Evolutionary conservation across 2,329 filamentous ascomycete genomes (phyloP), one percentile per base, ranked within the genome.

Genomic region (Aspergillus ochraceus): DNA sequence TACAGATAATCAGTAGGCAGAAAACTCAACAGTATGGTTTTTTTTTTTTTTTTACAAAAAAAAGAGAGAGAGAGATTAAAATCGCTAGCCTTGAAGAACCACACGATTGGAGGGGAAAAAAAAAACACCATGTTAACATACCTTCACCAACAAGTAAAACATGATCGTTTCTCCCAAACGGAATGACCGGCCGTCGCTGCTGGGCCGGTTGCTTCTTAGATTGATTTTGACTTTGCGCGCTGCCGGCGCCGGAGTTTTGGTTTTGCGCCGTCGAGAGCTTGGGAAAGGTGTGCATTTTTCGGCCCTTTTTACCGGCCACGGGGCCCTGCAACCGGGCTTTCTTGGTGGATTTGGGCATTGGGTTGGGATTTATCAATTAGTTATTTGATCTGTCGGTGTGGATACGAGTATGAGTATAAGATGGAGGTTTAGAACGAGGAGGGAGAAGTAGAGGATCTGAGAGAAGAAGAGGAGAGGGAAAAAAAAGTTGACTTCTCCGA

Each of bases 141-240:
- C 79, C 79, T 70, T 81, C 79, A 14, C 79, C 79, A 66, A 80
- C 65, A 29, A 80, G 66, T 26, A 81, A 66, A 49, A 80, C 72
- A 50, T 77, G 71, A 71, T 81, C 79, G 22, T 65, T 70, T 52
- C 65, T 73, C 39, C 71, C 64, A 64, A 80, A 80, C 1, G 78
- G 79, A 51, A 78, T 70, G 50, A 72, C 72, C 14, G 75, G 74
- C 46, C 68, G 65, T 45, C 66, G 68, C 51, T 73, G 60, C 45
- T 67, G 60, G 26, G 66, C 65, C 59, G 62, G 49, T 26, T 59
- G 53, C 42, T 56, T 62, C 19, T 56, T n/a, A 32, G 36, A 10
- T 51, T 58, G 42, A 4, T 0, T 6, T 45, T 9, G 42, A 29
- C 26, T 11, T 45, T 9, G 32, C 46, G 10, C 24, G 24, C 19